These are phyloP conservation scores for Trichoderma asperellum DNA, from an alignment of 2,329 filamentous ascomycete species.

Conservation along the genomic window DNA sequence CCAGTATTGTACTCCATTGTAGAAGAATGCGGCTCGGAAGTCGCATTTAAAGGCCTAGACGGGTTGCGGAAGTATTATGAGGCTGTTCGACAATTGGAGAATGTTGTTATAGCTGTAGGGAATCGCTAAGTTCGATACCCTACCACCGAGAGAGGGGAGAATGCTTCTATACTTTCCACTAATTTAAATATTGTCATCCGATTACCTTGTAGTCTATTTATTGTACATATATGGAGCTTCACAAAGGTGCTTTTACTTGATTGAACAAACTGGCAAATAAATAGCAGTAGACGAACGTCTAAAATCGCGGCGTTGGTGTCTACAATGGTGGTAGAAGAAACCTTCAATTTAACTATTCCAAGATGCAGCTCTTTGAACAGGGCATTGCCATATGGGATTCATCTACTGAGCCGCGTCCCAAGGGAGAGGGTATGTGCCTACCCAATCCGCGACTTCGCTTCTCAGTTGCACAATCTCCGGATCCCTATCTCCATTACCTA, in stretches of 20 bases:
- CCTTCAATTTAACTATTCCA: not conserved
- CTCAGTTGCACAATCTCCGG: conserved; percentile 73
- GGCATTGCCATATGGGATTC: not conserved
- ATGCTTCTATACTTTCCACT: not conserved
- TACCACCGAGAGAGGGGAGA: conserved; percentile 3
- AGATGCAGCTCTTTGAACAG: not conserved
- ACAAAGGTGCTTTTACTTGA: not conserved
- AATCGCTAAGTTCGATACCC: not conserved
- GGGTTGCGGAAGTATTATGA: conserved; percentile 46
- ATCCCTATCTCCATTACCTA: conserved; percentile 69
- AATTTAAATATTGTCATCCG: not conserved
- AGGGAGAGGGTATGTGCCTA: conserved; percentile 72
- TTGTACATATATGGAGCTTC: not conserved
- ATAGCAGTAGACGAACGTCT: not conserved
- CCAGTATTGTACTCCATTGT: conserved; percentile 56
- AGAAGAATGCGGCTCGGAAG: conserved; percentile 38
- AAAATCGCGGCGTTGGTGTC: not conserved
- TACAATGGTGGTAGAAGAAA: not conserved
- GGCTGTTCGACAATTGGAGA: conserved; percentile 34
- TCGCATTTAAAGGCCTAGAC: conserved; percentile 38
- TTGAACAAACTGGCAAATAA: not conserved
- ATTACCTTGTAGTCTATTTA: not conserved
- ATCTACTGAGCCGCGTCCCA: conserved; percentile 56
- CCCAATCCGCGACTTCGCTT: conserved; percentile 78
- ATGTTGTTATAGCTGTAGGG: conserved; percentile 34